These are phyloP conservation scores for Ceriops zippeliana DNA, from an alignment of 345 rosid species.

Conservation along the genomic window DNA sequence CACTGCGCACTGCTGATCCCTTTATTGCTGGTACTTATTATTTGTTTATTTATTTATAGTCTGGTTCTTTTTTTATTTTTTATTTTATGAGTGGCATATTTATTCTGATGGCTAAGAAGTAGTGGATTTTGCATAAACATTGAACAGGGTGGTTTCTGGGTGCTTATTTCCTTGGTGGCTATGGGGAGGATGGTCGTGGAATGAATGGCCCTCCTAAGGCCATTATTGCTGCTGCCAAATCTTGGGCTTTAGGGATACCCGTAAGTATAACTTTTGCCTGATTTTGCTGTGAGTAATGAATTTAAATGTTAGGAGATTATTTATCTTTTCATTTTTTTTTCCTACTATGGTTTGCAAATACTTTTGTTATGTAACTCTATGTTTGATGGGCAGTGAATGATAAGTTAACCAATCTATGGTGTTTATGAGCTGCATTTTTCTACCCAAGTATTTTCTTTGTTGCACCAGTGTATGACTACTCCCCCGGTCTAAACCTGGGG, in stretches of 20 bases:
- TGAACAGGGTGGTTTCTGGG: conserved; percentile 82
- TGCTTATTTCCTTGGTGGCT: conserved; percentile 91
- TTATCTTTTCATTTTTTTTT: no score
- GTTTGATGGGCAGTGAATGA: no score
- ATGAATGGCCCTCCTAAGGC: conserved; percentile 72
- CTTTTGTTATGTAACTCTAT: no score
- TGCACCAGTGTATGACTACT: no score
- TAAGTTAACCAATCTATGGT: no score
- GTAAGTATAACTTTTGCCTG: conserved; percentile 40
- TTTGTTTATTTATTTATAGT: background rate
- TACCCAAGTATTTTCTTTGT: no score
- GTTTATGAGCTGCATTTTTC: no score
- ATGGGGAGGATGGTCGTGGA: conserved; percentile 78
- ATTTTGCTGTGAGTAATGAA: background rate
- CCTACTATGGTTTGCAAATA: no score
- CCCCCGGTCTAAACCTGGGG: no score
- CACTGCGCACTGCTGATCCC: conserved; percentile 93
- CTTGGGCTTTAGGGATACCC: conserved; percentile 80
- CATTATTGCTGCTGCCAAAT: conserved; percentile 64
- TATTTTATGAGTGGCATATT: background rate
- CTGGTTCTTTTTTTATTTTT: background rate
- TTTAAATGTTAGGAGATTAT: background rate
- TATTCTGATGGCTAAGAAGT: background rate
- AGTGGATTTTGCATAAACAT: conserved; percentile 13
- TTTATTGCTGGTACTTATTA: conserved; percentile 64